Evolutionary conservation across 2,329 filamentous ascomycete genomes (phyloP).

Genomic region (Alternaria hordeiaustralica): DNA sequence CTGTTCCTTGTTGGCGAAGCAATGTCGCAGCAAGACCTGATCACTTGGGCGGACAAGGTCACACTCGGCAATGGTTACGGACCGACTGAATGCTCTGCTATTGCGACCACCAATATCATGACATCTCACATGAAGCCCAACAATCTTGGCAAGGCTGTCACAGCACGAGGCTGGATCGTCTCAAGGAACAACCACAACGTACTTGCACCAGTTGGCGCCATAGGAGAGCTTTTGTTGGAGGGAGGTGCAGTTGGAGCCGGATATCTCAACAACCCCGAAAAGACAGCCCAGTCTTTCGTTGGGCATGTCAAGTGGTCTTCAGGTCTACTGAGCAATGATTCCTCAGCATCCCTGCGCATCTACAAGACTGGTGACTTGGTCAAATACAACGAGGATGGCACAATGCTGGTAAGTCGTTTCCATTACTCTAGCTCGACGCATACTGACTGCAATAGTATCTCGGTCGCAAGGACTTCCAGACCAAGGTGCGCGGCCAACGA

Average conservation of each 20-base stretch:
- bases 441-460: constrained; percentile 21
- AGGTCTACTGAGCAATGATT: constrained; percentile 1
- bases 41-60: constrained; percentile 45
- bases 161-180: constrained; percentile 48
- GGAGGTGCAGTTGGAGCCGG: constrained; percentile 42
- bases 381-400: constrained; percentile 46
- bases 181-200: constrained; percentile 42
- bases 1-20: constrained; percentile 43
- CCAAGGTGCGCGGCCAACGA: constrained; percentile 52
- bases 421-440: not conserved
- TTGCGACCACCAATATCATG: constrained; percentile 44
- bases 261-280: constrained; percentile 43
- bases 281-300: constrained; percentile 37
- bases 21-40: constrained; percentile 43
- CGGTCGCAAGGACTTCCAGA: constrained; percentile 42
- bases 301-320: constrained; percentile 28
- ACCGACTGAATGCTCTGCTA: constrained; percentile 47
- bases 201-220: constrained; percentile 47
- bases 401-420: constrained; percentile 20
- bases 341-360: constrained; percentile 15
- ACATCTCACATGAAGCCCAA: constrained; percentile 35
- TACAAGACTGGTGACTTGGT: constrained; percentile 50
- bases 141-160: constrained; percentile 45
- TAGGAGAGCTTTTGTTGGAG: constrained; percentile 53
- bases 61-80: constrained; percentile 51